Conservation (phyloP, 2,329 filamentous ascomycete genomes). For the Diaporthe vexans region DNA sequence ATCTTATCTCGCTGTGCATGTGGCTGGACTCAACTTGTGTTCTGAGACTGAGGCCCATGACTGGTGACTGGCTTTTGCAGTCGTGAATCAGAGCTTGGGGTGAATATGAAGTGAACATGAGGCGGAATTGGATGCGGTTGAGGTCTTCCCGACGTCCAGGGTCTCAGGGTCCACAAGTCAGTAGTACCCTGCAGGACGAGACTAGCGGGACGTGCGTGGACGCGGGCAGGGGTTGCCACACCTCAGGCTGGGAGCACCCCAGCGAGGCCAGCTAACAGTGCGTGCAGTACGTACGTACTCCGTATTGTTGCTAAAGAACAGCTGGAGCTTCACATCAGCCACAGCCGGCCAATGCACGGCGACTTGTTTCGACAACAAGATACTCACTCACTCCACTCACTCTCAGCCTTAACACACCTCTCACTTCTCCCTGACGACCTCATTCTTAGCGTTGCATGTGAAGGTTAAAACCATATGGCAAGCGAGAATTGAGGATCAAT, state of each 20-base stretch:
- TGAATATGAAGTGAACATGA: neutral
- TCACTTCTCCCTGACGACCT: neutral
- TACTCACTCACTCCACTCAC: neutral
- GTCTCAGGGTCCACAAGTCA: neutral
- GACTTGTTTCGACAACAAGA: constrained; percentile 1
- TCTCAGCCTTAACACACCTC: neutral
- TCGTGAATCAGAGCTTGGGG: neutral
- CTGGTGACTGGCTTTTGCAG: neutral
- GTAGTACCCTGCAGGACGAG: neutral
- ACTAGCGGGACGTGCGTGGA: constrained; percentile 25
- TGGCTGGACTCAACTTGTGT: no score
- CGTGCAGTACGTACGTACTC: constrained; percentile 14
- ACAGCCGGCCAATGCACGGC: neutral
- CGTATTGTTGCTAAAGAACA: constrained; percentile 38
- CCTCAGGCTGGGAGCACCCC: constrained; percentile 12
- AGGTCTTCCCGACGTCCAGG: neutral
- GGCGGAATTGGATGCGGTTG: neutral
- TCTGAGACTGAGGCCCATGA: neutral
- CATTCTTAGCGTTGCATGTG: neutral
- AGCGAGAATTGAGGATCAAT: neutral
- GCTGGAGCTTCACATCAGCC: constrained; percentile 36
- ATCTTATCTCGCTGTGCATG: neutral
- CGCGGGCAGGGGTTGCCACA: constrained; percentile 5
- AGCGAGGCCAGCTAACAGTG: constrained; percentile 6
- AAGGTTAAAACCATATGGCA: neutral